Conservation (phyloP, 495 filamentous ascomycete genomes). For the Aspergillus kassunensis region DNA sequence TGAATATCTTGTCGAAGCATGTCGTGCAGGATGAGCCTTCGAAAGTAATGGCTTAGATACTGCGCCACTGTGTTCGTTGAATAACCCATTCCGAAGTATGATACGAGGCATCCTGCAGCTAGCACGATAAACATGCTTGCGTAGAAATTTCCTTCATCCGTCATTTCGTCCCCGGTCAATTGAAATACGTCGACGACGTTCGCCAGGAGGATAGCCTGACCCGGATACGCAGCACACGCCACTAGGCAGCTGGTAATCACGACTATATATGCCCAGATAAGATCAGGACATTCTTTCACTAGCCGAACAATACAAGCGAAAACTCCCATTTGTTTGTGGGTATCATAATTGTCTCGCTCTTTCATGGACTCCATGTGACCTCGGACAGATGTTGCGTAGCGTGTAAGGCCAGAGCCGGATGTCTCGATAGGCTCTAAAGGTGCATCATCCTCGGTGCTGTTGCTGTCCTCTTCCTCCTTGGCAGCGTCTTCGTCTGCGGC, state of each 20-base stretch:
- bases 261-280: constrained; percentile 10
- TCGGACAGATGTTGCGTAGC: constrained; percentile 2
- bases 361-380: constrained; percentile 6
- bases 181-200: constrained; percentile 27
- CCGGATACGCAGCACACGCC: constrained; percentile 18
- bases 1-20: constrained; percentile 92
- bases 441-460: neutral
- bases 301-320: constrained; percentile 6
- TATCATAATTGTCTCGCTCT: constrained; percentile 15
- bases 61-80: constrained; percentile 58
- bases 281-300: constrained; percentile 12
- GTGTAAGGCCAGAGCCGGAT: neutral
- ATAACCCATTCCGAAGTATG: constrained; percentile 52
- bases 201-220: constrained; percentile 24
- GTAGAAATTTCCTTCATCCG: constrained; percentile 46
- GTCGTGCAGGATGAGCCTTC: constrained; percentile 72
- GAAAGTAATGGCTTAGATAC: constrained; percentile 71
- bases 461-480: neutral
- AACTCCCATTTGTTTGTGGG: constrained; percentile 16
- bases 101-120: constrained; percentile 42
- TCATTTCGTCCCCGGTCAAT: constrained; percentile 20
- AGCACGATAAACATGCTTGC: constrained; percentile 60
- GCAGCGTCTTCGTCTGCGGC: constrained; percentile 18
- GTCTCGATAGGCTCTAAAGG: neutral
- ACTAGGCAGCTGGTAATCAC: neutral